These are phyloP conservation scores for Blattamonas nauphoetae DNA, from an alignment of 78 protist genomes.

Conservation along the genomic window DNA sequence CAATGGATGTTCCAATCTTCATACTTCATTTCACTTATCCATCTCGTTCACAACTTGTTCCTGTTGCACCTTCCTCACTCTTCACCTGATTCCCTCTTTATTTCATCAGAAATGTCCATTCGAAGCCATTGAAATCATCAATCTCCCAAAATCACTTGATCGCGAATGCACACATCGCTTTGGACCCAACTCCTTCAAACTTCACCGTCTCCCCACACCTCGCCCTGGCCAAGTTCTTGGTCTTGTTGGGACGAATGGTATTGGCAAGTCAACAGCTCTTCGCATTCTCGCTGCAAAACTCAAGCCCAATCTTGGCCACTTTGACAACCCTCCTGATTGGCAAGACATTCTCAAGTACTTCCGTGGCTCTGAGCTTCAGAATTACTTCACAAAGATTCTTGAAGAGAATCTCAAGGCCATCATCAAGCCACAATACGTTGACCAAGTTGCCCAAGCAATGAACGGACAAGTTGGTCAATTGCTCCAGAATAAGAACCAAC, in stretches of 20 bases:
- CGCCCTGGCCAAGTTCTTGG: slow-evolving; percentile 98
- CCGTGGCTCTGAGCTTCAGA: slow-evolving; percentile 92
- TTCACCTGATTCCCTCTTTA: neutral
- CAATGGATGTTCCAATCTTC: too few relatives aligned
- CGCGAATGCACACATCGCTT: slow-evolving; percentile 89
- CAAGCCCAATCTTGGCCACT: slow-evolving; percentile 96
- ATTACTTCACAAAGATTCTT: slow-evolving; percentile 79
- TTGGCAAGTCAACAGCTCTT: slow-evolving; percentile 98
- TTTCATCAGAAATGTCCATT: slow-evolving; percentile 91
- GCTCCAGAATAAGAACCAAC: slow-evolving; percentile 51
- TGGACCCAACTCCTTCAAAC: slow-evolving; percentile 95
- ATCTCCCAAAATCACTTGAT: slow-evolving; percentile 85
- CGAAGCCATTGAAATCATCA: slow-evolving; percentile 94
- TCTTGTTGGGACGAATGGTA: slow-evolving; percentile 97
- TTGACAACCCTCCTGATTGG: slow-evolving; percentile 88
- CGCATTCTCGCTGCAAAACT: slow-evolving; percentile 85
- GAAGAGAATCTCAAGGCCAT: slow-evolving; percentile 75
- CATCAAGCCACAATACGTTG: slow-evolving; percentile 98
- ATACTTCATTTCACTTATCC: too few relatives aligned
- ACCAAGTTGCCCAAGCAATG: slow-evolving; percentile 80
- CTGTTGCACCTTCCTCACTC: neutral
- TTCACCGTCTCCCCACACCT: slow-evolving; percentile 93
- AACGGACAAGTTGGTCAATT: slow-evolving; percentile 49
- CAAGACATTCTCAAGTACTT: slow-evolving; percentile 84
- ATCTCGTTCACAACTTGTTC: too few relatives aligned